Evolutionary conservation across 352 stramenopile species (phyloP).

Genomic region (Globisporangium cystogenes): DNA sequence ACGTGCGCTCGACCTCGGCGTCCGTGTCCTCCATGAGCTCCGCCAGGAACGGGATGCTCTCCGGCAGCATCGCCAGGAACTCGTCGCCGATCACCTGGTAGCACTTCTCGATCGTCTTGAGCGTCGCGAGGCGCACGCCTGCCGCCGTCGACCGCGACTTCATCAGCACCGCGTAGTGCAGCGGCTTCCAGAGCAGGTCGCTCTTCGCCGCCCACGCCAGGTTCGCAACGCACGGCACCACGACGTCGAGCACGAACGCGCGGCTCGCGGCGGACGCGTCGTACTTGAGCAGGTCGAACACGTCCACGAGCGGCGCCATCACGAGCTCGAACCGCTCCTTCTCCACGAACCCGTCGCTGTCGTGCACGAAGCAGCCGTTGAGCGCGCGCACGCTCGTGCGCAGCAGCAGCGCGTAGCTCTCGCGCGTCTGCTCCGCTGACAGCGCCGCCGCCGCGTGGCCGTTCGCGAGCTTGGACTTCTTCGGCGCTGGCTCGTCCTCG

Average conservation of each 20-base stretch:
- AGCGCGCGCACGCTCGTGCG: constrained; percentile 59
- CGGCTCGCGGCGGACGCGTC: constrained; percentile 24
- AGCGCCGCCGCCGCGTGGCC: constrained; percentile 11
- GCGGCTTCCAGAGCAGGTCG: constrained; percentile 85
- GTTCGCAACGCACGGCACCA: constrained; percentile 68
- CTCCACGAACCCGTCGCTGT: constrained; percentile 84
- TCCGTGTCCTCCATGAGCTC: constrained; percentile 88
- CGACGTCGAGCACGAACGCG: constrained; percentile 59
- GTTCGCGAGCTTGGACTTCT: constrained; percentile 52
- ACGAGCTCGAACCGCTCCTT: constrained; percentile 82
- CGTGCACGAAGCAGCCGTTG: constrained; percentile 81
- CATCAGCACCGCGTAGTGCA: constrained; percentile 87
- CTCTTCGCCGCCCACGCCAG: constrained; percentile 83
- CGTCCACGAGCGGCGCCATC: constrained; percentile 66
- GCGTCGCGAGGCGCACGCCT: constrained; percentile 60
- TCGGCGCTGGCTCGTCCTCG: constrained; percentile 26
- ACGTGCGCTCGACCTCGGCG: constrained; percentile 75
- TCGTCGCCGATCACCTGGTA: constrained; percentile 86
- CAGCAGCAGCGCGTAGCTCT: constrained; percentile 39
- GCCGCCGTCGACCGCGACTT: constrained; percentile 70
- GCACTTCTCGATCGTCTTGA: constrained; percentile 82
- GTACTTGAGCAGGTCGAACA: constrained; percentile 63
- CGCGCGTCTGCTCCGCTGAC: constrained; percentile 20
- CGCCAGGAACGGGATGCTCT: constrained; percentile 86
- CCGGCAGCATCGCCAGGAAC: constrained; percentile 85